These are phyloP conservation scores for Plasmodium gonderi DNA, from an alignment of 169 alveolate genomes.

Conservation along the genomic window DNA sequence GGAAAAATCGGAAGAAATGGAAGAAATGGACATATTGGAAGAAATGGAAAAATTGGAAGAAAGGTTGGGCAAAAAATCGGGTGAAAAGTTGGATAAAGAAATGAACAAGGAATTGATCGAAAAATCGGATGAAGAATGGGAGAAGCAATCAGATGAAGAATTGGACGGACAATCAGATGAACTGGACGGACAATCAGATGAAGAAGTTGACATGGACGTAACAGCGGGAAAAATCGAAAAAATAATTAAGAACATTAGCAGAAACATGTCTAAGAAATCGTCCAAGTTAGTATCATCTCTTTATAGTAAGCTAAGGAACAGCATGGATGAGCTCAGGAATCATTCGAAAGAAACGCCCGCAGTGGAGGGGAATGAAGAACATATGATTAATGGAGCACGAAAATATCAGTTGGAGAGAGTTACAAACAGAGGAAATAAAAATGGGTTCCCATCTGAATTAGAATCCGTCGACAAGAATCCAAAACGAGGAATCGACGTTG, in stretches of 20 bases:
- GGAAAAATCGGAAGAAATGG: background rate
- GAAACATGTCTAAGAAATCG: background rate
- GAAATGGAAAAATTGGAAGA: background rate
- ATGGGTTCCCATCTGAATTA: background rate
- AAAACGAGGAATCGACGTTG: too few species aligned
- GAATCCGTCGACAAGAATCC: too few species aligned
- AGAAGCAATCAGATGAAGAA: background rate
- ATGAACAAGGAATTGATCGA: too few species aligned
- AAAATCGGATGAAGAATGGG: background rate
- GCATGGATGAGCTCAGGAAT: background rate
- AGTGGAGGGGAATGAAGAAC: background rate
- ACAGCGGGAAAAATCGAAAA: slow-evolving; percentile 6
- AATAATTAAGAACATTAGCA: background rate
- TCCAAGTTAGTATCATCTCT: background rate
- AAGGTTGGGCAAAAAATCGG: background rate
- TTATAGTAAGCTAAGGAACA: background rate
- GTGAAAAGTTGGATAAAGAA: background rate
- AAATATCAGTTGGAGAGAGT: background rate
- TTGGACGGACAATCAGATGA: background rate
- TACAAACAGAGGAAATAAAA: background rate
- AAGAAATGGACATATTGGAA: background rate
- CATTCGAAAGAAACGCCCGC: background rate
- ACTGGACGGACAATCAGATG: background rate
- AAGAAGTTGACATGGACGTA: background rate
- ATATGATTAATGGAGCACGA: background rate